Evolutionary conservation across 345 rosid genomes (phyloP).

Genomic region (Trapa bicornis): DNA sequence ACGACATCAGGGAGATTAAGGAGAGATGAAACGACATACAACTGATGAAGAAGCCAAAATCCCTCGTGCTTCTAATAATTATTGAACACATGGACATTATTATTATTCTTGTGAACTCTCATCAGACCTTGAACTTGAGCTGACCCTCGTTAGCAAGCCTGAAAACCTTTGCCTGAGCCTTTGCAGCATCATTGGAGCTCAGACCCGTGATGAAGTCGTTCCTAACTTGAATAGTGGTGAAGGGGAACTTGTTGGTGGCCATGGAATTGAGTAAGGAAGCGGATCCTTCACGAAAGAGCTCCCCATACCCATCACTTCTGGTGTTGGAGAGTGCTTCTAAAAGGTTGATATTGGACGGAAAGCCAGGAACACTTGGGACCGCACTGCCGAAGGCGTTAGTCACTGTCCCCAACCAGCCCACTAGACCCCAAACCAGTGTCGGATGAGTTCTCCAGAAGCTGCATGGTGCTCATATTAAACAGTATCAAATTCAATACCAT

Average conservation of each 20-base stretch:
- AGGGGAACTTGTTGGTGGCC: constrained; percentile 54
- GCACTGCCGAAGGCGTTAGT: constrained; percentile 70
- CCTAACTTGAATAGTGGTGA: constrained; percentile 66
- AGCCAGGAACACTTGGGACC: constrained; percentile 34
- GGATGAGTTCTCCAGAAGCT: constrained; percentile 98
- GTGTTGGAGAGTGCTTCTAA: constrained; percentile 68
- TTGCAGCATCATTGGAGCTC: constrained; percentile 55
- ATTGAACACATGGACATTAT: neutral
- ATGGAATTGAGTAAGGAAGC: constrained; percentile 87
- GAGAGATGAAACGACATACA: neutral
- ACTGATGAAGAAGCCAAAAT: neutral
- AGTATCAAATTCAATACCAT: neutral
- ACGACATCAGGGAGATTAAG: neutral
- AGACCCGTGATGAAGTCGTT: constrained; percentile 46
- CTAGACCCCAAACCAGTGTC: constrained; percentile 51
- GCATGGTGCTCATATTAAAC: constrained; percentile 1
- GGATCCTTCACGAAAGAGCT: constrained; percentile 77
- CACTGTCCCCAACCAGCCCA: constrained; percentile 90
- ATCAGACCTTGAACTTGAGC: constrained; percentile 33
- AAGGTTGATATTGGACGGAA: constrained; percentile 50
- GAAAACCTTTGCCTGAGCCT: constrained; percentile 69
- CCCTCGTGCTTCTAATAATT: neutral
- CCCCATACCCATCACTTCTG: neutral
- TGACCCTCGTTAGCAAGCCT: constrained; percentile 85
- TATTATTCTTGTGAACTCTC: neutral